Percentiles rank a stretch among this genome's conserved stretches.
These are phyloP conservation scores for Xylariaceae sp. DNA, from an alignment of 2,329 filamentous ascomycete genomes.

Conservation along the genomic window DNA sequence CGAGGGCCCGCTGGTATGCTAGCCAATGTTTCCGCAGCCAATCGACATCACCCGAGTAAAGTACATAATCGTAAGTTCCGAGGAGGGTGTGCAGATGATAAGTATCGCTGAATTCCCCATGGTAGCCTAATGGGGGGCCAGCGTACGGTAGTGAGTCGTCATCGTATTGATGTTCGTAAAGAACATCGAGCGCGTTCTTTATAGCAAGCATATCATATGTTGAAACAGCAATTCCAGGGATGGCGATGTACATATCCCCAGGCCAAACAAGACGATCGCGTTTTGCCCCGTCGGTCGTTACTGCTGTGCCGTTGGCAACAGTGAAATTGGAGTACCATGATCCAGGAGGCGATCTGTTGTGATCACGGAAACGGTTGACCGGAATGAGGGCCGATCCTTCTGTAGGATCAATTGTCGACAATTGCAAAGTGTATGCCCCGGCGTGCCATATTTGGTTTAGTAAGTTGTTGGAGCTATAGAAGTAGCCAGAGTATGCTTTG, in stretches of 20 bases:
- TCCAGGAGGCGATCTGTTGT: slow-evolving; percentile 20
- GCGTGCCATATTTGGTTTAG: slow-evolving; percentile 58
- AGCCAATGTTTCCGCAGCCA: slow-evolving; percentile 40
- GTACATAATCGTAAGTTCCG: slow-evolving; percentile 57
- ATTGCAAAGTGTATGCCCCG: slow-evolving; percentile 49
- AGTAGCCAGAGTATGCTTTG: slow-evolving; percentile 57
- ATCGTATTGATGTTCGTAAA: slow-evolving; percentile 49
- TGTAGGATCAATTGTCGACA: slow-evolving; percentile 35
- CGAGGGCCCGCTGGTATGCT: slow-evolving; percentile 36
- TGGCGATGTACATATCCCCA: slow-evolving; percentile 62
- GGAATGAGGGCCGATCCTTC: slow-evolving; percentile 25
- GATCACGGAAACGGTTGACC: slow-evolving; percentile 13
- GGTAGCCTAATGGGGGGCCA: slow-evolving; percentile 44
- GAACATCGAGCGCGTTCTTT: slow-evolving; percentile 51
- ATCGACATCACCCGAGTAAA: slow-evolving; percentile 52
- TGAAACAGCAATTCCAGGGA: slow-evolving; percentile 56
- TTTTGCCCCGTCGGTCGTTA: slow-evolving; percentile 57
- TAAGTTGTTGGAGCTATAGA: slow-evolving; percentile 50
- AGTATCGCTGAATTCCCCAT: slow-evolving; percentile 43
- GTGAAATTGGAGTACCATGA: slow-evolving; percentile 40
- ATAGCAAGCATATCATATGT: slow-evolving; percentile 56
- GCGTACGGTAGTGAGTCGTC: slow-evolving; percentile 55
- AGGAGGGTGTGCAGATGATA: slow-evolving; percentile 59
- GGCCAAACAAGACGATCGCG: slow-evolving; percentile 63
- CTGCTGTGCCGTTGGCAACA: slow-evolving; percentile 36